Evolutionary conservation across 106 monocot genomes (phyloP).

Genomic region (Allium fistulosum): DNA sequence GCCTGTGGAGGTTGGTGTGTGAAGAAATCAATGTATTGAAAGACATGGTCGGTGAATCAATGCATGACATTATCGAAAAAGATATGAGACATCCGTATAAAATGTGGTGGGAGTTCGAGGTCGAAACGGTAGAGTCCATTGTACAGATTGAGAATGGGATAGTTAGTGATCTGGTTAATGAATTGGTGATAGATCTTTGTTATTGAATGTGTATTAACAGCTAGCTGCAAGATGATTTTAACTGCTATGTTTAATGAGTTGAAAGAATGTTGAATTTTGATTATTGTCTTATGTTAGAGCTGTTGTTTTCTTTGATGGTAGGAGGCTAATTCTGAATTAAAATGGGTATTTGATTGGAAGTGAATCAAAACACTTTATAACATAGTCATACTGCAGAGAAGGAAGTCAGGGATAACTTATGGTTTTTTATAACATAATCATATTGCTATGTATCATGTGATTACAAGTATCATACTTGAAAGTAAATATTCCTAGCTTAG

Average conservation of each 20-base stretch:
- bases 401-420: no score
- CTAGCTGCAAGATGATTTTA: neutral
- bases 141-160: slow-evolving; percentile 45
- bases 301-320: no score
- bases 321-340: no score
- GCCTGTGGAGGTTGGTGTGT: slow-evolving; percentile 20
- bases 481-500: no score
- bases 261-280: neutral
- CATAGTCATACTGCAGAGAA: no score
- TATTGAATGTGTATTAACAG: neutral
- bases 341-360: no score
- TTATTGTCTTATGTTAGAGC: no score
- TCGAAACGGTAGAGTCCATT: slow-evolving; percentile 45
- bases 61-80: slow-evolving; percentile 44
- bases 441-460: no score
- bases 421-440: no score
- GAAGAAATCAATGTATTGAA: slow-evolving; percentile 35
- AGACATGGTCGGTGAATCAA: slow-evolving; percentile 26
- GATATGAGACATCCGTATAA: slow-evolving; percentile 24
- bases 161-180: slow-evolving; percentile 48
- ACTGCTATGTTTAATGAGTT: neutral
- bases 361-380: no score
- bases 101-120: slow-evolving; percentile 37
- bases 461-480: no score
- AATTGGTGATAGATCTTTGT: slow-evolving; percentile 47